Evolutionary conservation across 164 flowering plant genomes (phyloP), one percentile per base, ranked within the genome.

Genomic region (Berberis thunbergii): DNA sequence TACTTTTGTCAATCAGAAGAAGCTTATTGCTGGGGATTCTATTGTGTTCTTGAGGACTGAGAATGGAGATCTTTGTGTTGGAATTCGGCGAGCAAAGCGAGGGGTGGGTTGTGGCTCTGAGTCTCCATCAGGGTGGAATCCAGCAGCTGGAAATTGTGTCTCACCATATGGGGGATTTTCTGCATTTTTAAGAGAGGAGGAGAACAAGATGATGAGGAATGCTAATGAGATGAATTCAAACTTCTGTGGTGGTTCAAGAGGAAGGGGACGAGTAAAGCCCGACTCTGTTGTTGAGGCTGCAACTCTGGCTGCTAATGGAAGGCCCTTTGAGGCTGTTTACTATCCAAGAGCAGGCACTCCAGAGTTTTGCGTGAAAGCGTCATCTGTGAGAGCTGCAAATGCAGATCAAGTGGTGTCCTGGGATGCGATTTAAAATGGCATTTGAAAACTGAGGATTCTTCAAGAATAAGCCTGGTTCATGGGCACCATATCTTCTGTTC

Each of bases 361-460:
- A 0, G 99, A 94, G 80, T 94, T 91, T 26, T 88, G 82, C 63
- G 89, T 94, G 12, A 84, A 78, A 78, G 86, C 87, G 1, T 62
- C 79, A 2, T 62, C 81, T 43, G 93, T 94, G 61, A 80, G 66
- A 69, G 80, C 83, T 0, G 93, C 97, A 26, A 26, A 69, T 87
- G 83, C 73, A 84, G 74, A 75, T 82, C 38, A 83, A 73, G 39
- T 94, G 97, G 97, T 80, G 82, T 69, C 58, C 85, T 6, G 99
- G 96, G 26, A 87, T 94, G 96, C 82, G 97, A 77, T 91, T 94
- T 70, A 94, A 94, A 78, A 94, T 94, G 99, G 76, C 97, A 0
- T 94, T 94, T 64, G 99, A 94, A 94, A 66, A 91, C 97, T 0
- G 97, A 91, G 80, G 99, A 91, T 70, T 89, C 97, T 9, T 88